Evolutionary conservation across 2,329 filamentous ascomycete species (phyloP), one percentile per base, ranked within the genome.

Genomic region (Colletotrichum sp.): DNA sequence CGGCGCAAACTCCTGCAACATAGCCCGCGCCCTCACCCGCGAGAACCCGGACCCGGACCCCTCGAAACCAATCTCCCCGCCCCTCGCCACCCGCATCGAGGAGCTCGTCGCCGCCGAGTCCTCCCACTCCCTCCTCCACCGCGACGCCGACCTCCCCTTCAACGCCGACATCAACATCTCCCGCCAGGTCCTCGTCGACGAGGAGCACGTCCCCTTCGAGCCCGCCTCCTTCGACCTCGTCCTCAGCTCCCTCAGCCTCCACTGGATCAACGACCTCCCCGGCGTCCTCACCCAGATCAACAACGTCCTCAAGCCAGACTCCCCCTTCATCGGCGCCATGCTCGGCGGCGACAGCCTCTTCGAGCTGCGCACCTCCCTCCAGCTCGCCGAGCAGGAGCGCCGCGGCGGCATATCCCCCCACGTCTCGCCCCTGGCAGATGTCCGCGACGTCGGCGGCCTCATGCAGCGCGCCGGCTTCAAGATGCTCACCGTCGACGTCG

Each of bases 251-350:
- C 87, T 98, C 75, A 96, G 94, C 74, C 88, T 99, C 83, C 97
- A 99, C 85, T 99, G 97, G 97, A 94, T 98, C 88, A 99, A 99
- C 83, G 95, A 99, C 84, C 91, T 99, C 7, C 97, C 97, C 0
- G 94, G 94, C 2, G 88, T 98, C 13, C 90, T 99, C 3, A 89
- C 93, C 2, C 95, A 98, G 82, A 94, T 98, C 82, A 98, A 98
- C 87, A 90, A 91, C 78, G 88, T 98, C 38, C 90, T 99, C 30
- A 98, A 98, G 85, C 96, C 96, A 0, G 97, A 99, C 83, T 90
- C 91, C 72, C 96, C 98, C 2, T 98, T 99, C 82, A 93, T 99
- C 63, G 96, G 94, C 16, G 96, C 96, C 79, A 99, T 99, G 96
- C 93, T 98, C 76, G 97, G 97, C 72, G 97, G 97, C 0, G 97